Percentiles rank a stretch among this genome's conserved stretches.
phyloP scores from a whole-genome alignment of 306 rosid genomes.

The Castanea sativa region DNA sequence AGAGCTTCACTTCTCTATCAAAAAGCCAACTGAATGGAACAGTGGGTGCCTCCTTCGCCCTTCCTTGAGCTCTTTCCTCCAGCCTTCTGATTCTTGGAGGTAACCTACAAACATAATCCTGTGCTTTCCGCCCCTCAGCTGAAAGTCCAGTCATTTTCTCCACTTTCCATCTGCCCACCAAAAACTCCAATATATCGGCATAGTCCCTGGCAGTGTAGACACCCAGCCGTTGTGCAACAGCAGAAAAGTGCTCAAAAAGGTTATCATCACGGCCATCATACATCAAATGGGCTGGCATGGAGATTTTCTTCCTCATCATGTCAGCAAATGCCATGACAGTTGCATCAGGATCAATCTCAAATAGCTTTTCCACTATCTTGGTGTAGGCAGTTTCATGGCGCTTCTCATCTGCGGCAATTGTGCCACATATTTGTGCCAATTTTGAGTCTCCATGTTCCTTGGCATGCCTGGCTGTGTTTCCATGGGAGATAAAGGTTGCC shows the following conservation, averaged over 20 bases:
- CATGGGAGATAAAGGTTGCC: conserved; percentile 89
- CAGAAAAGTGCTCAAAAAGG: conserved; percentile 71
- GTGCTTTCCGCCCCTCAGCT: conserved; percentile 73
- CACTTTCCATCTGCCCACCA: conserved; percentile 88
- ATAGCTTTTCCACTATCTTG: conserved; percentile 79
- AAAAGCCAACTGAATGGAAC: conserved; percentile 71
- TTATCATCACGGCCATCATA: conserved; percentile 75
- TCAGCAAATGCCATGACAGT: conserved; percentile 74
- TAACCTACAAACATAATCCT: conserved; percentile 73
- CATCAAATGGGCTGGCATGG: conserved; percentile 95
- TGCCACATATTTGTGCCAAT: conserved; percentile 87
- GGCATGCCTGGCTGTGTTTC: conserved; percentile 94
- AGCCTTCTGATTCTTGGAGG: conserved; percentile 82
- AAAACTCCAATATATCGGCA: conserved; percentile 83
- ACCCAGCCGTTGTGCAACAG: conserved; percentile 81
- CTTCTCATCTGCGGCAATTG: conserved; percentile 87
- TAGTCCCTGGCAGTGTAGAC: conserved; percentile 90
- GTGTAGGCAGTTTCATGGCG: conserved; percentile 95
- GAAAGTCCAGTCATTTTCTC: conserved; percentile 66
- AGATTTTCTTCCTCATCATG: conserved; percentile 91
- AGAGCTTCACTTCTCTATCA: conserved; percentile 71
- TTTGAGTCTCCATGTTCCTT: conserved; percentile 77
- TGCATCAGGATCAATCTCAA: conserved; percentile 83
- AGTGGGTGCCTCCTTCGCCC: conserved; percentile 49
- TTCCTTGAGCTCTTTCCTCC: conserved; percentile 77